These are phyloP conservation scores for Chlamydomonas asymmetrica DNA, from an alignment of 139 green algal genomes.

Conservation along the genomic window DNA sequence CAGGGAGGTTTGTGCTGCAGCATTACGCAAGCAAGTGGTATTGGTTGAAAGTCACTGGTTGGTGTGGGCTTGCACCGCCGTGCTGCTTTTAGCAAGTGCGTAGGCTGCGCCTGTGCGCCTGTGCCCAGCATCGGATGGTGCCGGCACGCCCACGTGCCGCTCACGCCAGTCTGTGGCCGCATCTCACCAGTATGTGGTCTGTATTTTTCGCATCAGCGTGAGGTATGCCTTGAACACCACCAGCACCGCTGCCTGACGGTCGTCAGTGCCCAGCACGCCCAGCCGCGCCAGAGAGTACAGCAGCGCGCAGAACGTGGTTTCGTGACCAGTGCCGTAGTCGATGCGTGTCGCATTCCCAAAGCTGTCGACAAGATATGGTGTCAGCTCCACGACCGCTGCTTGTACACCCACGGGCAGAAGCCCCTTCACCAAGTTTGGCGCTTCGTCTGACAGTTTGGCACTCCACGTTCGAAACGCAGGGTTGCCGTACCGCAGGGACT, in stretches of 20 bases:
- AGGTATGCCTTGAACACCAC: conserved; percentile 79
- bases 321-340: conserved; percentile 96
- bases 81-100: no score
- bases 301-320: conserved; percentile 90
- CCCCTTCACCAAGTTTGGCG: conserved; percentile 35
- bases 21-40: no score
- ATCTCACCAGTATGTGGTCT: conserved; percentile 91
- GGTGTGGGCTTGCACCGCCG: no score
- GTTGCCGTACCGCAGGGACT: conserved; percentile 93
- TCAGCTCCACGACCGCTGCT: conserved; percentile 69
- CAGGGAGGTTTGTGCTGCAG: no score
- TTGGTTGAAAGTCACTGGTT: no score
- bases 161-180: no score
- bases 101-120: no score
- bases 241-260: conserved; percentile 51
- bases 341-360: conserved; percentile 94
- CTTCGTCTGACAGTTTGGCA: conserved; percentile 47
- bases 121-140: no score
- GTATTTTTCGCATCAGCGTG: conserved; percentile 86
- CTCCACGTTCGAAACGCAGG: conserved; percentile 86
- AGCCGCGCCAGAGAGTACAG: conserved; percentile 89
- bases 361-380: conserved; percentile 81
- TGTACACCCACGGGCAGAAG: conserved; percentile 41
- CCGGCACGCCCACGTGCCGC: no score
- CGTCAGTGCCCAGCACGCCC: conserved; percentile 65